Percentiles rank a stretch among this genome's conserved stretches.
Evolutionary conservation across 2,329 filamentous ascomycete genomes (phyloP).

Genomic region (Teratosphaeria zuluensis): DNA sequence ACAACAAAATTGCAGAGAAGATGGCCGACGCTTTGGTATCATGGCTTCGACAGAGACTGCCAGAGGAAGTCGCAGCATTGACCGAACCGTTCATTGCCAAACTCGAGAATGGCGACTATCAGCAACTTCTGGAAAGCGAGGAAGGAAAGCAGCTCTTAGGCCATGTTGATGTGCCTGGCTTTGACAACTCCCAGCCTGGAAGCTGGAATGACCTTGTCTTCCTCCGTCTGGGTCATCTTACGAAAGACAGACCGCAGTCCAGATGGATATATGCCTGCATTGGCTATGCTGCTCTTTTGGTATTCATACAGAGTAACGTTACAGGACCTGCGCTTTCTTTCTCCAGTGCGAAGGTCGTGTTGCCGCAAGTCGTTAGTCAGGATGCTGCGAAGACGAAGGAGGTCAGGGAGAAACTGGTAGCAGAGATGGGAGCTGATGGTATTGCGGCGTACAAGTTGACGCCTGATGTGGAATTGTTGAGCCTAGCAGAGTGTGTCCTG

Average conservation of each 20-base stretch:
- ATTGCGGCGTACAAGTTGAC: conserved; percentile 78
- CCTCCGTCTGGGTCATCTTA: conserved; percentile 30
- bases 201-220: conserved; percentile 39
- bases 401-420: conserved; percentile 53
- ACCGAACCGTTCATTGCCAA: conserved; percentile 29
- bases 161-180: conserved; percentile 25
- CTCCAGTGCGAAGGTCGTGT: conserved; percentile 38
- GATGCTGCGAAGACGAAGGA: conserved; percentile 27
- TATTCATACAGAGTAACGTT: conserved; percentile 78
- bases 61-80: conserved; percentile 31
- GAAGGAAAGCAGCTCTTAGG: conserved; percentile 34
- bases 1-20: background rate
- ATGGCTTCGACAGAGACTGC: conserved; percentile 33
- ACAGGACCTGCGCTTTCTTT: conserved; percentile 73
- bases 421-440: conserved; percentile 67
- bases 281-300: conserved; percentile 60
- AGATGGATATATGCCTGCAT: conserved; percentile 37
- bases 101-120: conserved; percentile 35
- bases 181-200: conserved; percentile 21
- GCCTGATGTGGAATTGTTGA: conserved; percentile 74
- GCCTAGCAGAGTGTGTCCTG: conserved; percentile 56
- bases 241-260: conserved; percentile 25
- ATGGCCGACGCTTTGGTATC: conserved; percentile 35
- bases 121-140: conserved; percentile 28
- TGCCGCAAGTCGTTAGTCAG: conserved; percentile 39